Evolutionary conservation across 768 basidiomycete genomes (phyloP).

Genomic region (Lactarius sp.): DNA sequence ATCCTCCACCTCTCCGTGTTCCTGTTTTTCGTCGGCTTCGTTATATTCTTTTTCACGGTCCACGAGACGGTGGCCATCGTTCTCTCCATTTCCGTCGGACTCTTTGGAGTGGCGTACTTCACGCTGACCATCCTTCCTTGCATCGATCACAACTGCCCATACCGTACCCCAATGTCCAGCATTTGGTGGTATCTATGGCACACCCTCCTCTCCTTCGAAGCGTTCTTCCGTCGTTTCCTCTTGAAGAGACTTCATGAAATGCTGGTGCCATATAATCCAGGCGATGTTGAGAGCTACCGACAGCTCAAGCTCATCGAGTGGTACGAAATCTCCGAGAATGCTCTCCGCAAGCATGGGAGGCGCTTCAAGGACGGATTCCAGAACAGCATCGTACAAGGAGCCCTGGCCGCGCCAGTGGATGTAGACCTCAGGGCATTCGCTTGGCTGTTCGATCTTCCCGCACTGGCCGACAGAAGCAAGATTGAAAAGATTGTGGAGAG

Average conservation of each 20-base stretch:
- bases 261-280: conserved; percentile 6
- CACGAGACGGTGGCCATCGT: conserved; percentile 19
- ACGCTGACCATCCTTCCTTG: conserved; percentile 22
- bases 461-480: conserved; percentile 9
- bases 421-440: conserved; percentile 4
- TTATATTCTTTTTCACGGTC: conserved; percentile 39
- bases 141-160: conserved; percentile 23
- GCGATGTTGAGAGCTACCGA: not conserved
- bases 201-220: not conserved
- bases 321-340: not conserved
- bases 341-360: not conserved
- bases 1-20: conserved; percentile 46
- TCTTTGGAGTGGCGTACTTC: conserved; percentile 17
- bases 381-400: not conserved
- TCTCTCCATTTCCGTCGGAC: no score
- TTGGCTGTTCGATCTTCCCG: conserved; percentile 9
- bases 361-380: conserved; percentile 6
- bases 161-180: conserved; percentile 23
- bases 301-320: conserved; percentile 9
- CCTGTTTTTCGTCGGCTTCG: conserved; percentile 46
- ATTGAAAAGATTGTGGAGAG: conserved; percentile 3
- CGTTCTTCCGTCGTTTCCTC: conserved; percentile 2
- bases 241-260: not conserved
- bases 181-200: conserved; percentile 9
- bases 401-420: not conserved